These are phyloP conservation scores for Dendrocalamus latiflorus DNA, from an alignment of 202 grass and related monocot genomes.

Conservation along the genomic window DNA sequence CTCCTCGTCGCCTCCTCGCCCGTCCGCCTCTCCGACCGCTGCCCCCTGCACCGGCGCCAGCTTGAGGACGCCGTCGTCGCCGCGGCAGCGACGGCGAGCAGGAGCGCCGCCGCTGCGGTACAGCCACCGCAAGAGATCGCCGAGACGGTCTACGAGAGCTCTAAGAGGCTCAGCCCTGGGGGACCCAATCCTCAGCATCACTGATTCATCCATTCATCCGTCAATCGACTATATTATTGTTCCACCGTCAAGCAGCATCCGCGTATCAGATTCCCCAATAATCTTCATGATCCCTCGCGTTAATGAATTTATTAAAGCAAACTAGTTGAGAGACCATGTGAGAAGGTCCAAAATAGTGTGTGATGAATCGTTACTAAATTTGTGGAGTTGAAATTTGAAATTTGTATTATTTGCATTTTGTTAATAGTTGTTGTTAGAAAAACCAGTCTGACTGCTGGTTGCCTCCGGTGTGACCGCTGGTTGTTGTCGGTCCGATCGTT, in stretches of 20 bases:
- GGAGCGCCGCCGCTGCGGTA: neutral
- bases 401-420: too few species aligned
- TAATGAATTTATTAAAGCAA: neutral
- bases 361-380: too few species aligned
- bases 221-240: neutral
- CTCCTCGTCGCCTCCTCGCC: neutral
- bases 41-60: neutral
- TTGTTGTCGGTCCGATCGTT: too few species aligned
- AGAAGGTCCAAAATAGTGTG: too few species aligned
- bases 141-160: slow-evolving; percentile 24
- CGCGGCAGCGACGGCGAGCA: neutral
- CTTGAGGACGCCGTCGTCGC: neutral
- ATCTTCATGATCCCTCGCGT: neutral
- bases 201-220: neutral
- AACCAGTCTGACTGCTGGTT: too few species aligned
- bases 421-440: too few species aligned
- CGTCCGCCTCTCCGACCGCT: neutral
- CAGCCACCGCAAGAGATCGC: neutral
- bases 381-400: too few species aligned
- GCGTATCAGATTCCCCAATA: neutral
- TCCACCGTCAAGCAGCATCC: neutral
- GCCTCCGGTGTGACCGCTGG: too few species aligned
- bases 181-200: slow-evolving; percentile 69
- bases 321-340: too few species aligned
- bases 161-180: slow-evolving; percentile 56